phyloP scores from a whole-genome alignment of 306 rosid species.

The Rosa multiflora region DNA sequence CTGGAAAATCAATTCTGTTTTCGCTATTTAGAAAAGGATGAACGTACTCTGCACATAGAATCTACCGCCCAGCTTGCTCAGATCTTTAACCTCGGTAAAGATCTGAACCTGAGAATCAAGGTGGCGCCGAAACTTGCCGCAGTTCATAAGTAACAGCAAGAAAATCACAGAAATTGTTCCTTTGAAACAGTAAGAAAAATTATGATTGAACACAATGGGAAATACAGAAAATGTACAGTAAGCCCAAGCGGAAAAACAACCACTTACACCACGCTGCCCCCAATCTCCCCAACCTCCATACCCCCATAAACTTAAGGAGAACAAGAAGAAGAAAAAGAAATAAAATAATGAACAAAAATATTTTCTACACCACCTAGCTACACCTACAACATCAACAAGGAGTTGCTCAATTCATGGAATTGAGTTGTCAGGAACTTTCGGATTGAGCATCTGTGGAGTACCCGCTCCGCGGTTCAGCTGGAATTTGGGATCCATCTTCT shows the following conservation, averaged over 20 bases:
- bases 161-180: not conserved
- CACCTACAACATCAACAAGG: not conserved
- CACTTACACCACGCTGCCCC: not conserved
- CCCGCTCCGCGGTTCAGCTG: constrained; percentile 21
- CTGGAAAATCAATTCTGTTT: not conserved
- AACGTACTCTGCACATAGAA: not conserved
- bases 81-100: not conserved
- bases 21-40: not conserved
- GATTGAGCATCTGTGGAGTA: constrained; percentile 9
- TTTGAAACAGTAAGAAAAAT: not conserved
- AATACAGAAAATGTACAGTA: not conserved
- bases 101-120: not conserved
- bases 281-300: not conserved
- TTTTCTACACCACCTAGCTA: not conserved
- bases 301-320: not conserved
- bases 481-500: constrained; percentile 23
- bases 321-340: not conserved
- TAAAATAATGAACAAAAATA: not conserved
- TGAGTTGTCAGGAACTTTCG: not conserved
- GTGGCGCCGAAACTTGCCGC: not conserved
- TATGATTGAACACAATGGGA: constrained; percentile 3
- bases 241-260: not conserved
- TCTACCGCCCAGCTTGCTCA: not conserved
- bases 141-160: not conserved
- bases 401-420: not conserved